Evolutionary conservation across 2,329 filamentous ascomycete genomes (phyloP).

Genomic region (Zymoseptoria ardabiliae): DNA sequence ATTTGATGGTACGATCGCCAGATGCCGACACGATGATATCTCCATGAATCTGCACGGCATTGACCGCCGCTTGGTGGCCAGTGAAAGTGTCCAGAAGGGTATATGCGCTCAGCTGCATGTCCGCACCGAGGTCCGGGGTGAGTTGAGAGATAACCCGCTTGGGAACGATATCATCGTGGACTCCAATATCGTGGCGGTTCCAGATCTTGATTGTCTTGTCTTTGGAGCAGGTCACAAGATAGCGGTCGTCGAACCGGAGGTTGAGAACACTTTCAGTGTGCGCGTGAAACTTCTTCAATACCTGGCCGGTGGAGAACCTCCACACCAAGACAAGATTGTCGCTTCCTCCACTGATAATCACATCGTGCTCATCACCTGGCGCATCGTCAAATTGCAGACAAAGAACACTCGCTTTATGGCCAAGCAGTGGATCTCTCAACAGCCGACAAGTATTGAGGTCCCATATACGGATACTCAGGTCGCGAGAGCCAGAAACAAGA

Average conservation of each 20-base stretch:
- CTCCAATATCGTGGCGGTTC: conserved; percentile 64
- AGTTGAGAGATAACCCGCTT: conserved; percentile 31
- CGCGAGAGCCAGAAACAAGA: conserved; percentile 87
- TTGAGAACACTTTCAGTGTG: conserved; percentile 91
- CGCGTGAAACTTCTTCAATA: conserved; percentile 70
- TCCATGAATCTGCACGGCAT: conserved; percentile 84
- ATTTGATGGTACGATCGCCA: conserved; percentile 85
- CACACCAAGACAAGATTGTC: conserved; percentile 87
- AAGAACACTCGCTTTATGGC: conserved; percentile 79
- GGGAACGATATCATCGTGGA: conserved; percentile 34
- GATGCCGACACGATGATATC: conserved; percentile 89
- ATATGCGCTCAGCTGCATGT: conserved; percentile 58
- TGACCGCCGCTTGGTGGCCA: conserved; percentile 86
- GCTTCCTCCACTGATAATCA: conserved; percentile 93
- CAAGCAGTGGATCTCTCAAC: conserved; percentile 59
- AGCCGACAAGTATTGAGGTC: conserved; percentile 74
- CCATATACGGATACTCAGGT: conserved; percentile 84
- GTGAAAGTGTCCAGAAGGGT: conserved; percentile 70
- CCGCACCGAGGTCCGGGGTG: conserved; percentile 36
- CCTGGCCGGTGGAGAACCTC: conserved; percentile 83
- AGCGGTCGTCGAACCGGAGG: conserved; percentile 82
- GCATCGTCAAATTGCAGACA: conserved; percentile 92
- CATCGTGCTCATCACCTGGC: conserved; percentile 62
- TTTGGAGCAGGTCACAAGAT: conserved; percentile 93
- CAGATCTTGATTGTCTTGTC: conserved; percentile 96